Evolutionary conservation across 306 rosid genomes (phyloP), one percentile per base, ranked within the genome.

Genomic region (Pterocarpus santalinus): DNA sequence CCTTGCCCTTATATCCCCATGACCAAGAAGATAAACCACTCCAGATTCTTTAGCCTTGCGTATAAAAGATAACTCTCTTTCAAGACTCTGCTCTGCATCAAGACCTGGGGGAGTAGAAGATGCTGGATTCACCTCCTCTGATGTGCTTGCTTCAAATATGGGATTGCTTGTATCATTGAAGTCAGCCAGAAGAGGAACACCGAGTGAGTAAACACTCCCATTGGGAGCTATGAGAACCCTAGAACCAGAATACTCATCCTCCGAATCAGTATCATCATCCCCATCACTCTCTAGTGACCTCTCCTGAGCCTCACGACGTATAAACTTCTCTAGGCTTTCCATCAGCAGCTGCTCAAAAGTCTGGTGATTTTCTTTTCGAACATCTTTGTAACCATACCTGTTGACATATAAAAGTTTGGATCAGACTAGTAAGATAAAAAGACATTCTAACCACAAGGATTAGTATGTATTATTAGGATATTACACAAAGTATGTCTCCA

Each of bases 371-470:
- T 93, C 99, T 89, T 95, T 93, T 35, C 97, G 97, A 12, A 86
- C 95, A 84, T 95, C 99, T 88, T 95, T 93, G 87, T 95, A 95
- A 53, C 97, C 97, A 56, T 95, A 93, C 89, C 99, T 95, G 78
- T 75, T 22, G 9, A 65, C 43, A 83, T 10, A 73, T 63, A 69
- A 74, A 69, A 38, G 44, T 60, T 60, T 64, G 55, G 81, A 58
- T 73, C 71, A 73, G 56, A 43, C 49, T 38, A 15, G 1, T 60
- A 69, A 53, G 64, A 52, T 65, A 58, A 39, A 60, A 11, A 61
- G 41, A 68, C 30, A 46, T 13, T 60, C 17, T 16, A 51, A 79
- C 73, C 47, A 55, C 51, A 60, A 33, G 22, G 58, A 11, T 7
- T 7, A 65, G 13, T 49, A 65, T 43, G 43, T 65, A 52, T 52